Base-by-base conservation (phyloP, 1,284 basidiomycete species). In the Pascua sp. region DNA sequence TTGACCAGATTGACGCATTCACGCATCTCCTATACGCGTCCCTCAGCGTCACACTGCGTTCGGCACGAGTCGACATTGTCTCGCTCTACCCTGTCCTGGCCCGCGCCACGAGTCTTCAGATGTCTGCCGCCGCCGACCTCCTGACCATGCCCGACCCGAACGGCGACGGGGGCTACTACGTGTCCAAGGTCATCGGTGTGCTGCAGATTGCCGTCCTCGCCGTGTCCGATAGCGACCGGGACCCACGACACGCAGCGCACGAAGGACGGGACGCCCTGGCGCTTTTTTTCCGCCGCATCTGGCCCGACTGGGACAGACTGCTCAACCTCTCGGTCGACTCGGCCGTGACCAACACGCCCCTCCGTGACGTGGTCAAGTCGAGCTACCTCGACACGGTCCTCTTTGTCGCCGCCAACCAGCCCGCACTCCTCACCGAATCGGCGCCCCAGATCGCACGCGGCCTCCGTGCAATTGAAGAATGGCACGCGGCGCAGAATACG, bases 271-370 rank as follows among this genome's bases (percentile, higher is more conserved):
- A 32, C 24, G 63, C 51, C 42, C 55, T 70, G 38, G 59, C 61
- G 24, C 51, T 49, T 0, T 65, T 72, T 15, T 74, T 70, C 71
- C 56, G 48, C 17, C 60, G 69, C 18, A 61, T 72, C n/a, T 71
- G 72, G 69, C 69, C 73, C 1, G 72, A 76, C 49, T 72, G 68
- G 69, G 60, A 61, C 38, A 55, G 72, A 11, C 55, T 74, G 2
- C 48, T 76, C 13, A 46, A 57, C 1, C 52, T 71, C 2, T 66
- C 69, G 2, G 18, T 69, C 1, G 63, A 68, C 12, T 38, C 54
- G 8, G 57, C 45, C 1, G 70, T 69, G 50, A 40, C 69, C 43
- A 76, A 73, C 49, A 57, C 48, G 69, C 66, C 69, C 1, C 55
- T 73, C 9, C 60, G 63, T 50, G 61, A 65, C 1, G 62, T 73